A percentile compares a stretch with the other conserved stretches of the same genome.
Conservation (phyloP, 768 basidiomycete genomes). For the Boletus barrowsii region DNA sequence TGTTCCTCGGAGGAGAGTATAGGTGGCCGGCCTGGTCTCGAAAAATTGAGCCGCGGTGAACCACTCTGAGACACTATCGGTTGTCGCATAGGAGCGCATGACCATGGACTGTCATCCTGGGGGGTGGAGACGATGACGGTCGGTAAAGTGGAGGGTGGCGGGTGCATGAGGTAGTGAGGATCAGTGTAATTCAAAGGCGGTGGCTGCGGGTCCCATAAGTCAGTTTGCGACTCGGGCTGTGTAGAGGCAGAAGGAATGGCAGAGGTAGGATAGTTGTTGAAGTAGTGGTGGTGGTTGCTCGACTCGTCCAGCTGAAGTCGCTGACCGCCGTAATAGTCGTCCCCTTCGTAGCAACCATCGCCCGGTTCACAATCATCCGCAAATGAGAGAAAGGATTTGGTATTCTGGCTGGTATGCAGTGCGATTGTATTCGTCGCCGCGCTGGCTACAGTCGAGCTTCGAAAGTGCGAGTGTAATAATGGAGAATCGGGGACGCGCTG, state of each 20-base stretch:
- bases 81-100: constrained; percentile 32
- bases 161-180: constrained; percentile 14
- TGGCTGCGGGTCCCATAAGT: constrained; percentile 19
- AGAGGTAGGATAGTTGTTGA: background rate
- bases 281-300: background rate
- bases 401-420: constrained; percentile 9
- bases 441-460: constrained; percentile 37
- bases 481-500: constrained; percentile 40
- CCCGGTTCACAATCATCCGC: constrained; percentile 34
- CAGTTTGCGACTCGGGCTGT: background rate
- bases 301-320: background rate
- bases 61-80: constrained; percentile 37
- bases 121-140: constrained; percentile 56
- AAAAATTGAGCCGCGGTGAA: constrained; percentile 53
- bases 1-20: constrained; percentile 37
- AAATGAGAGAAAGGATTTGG: constrained; percentile 28
- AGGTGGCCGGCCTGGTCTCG: constrained; percentile 54
- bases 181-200: constrained; percentile 2
- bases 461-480: constrained; percentile 48
- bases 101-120: constrained; percentile 21
- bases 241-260: constrained; percentile 1
- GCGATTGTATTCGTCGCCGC: constrained; percentile 24
- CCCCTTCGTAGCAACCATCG: constrained; percentile 36
- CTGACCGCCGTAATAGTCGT: constrained; percentile 36
- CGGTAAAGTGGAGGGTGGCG: constrained; percentile 37